Base-by-base conservation (phyloP, 176 grass and related monocot genomes). In the Chrysopogon serrulatus region DNA sequence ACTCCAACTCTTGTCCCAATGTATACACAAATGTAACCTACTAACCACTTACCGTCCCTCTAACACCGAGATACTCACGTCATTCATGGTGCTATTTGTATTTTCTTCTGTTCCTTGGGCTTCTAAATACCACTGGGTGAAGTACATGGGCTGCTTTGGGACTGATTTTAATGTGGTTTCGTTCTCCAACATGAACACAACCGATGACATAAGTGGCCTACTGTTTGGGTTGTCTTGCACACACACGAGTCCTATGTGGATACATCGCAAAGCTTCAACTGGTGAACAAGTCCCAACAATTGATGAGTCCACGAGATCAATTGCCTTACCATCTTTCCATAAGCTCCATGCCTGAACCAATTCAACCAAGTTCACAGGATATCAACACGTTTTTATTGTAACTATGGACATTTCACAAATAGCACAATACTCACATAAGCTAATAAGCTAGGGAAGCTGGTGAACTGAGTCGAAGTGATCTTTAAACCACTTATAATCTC, bases 401-500 rank as follows among this genome's bases (percentile, higher is more conserved):
- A 6, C n/a, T n/a, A n/a, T n/a, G n/a, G n/a, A n/a, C n/a, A n/a
- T n/a, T n/a, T n/a, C 0, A 1, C 9, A 3, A 9, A 76, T 45
- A 28, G 2, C n/a, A 68, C 0, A 0, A 3, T 79, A 90, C 88
- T 88, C 86, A 94, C 88, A 47, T 89, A 83, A 64, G 82, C 92
- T 56, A 89, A 0, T 0, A 91, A 53, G 71, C 78, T 91, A 3
- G 78, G 31, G 2, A 68, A 68, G 4, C 74, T n/a, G 1, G 0
- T 30, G 5, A 45, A 10, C 3, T 19, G 68, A 16, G 76, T 30
- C 31, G 17, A 67, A 31, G 23, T 88, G 32, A 88, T 91, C 75
- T 80, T 88, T n/a, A 80, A 51, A 1, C 88, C 86, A 44, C 88
- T 94, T 39, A 91, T 28, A 19, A 88, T 88, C 78, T 94, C 88